Conservation (phyloP, 805 yeast genomes). For the Blastobotrys attinorum region DNA sequence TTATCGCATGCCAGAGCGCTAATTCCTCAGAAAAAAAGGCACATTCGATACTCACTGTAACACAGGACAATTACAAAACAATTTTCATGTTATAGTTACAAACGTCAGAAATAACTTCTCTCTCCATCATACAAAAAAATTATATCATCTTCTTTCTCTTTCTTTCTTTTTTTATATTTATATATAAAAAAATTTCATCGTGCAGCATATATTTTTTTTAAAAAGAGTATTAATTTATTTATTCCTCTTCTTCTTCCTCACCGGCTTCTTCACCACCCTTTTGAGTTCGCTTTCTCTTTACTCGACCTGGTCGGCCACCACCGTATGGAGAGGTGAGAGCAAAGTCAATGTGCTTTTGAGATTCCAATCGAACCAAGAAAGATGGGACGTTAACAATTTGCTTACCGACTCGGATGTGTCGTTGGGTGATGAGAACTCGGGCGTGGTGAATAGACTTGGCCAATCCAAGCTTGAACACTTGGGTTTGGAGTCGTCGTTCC, state of each 20-base stretch:
- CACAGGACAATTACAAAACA: too few relatives aligned
- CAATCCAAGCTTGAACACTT: conserved; percentile 98
- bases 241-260: conserved; percentile 60
- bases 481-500: conserved; percentile 99
- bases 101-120: too few relatives aligned
- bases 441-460: conserved; percentile 99
- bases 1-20: too few relatives aligned
- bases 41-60: too few relatives aligned
- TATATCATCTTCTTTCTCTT: too few relatives aligned
- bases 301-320: conserved; percentile 99
- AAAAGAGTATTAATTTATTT: too few relatives aligned
- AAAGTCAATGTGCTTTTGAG: conserved; percentile 99
- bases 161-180: too few relatives aligned
- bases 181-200: too few relatives aligned
- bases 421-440: conserved; percentile 95
- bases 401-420: conserved; percentile 99
- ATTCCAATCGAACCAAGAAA: conserved; percentile 98
- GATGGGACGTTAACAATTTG: conserved; percentile 98
- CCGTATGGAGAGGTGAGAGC: conserved; percentile 99
- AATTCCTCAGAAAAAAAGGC: too few relatives aligned
- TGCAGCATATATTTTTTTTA: too few relatives aligned
- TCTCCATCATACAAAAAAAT: too few relatives aligned
- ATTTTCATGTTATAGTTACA: too few relatives aligned
- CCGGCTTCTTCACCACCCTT: conserved; percentile 60
- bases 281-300: conserved; percentile 84